Evolutionary conservation across 1,284 basidiomycete species (phyloP).

Genomic region (Austroboletus niveus): DNA sequence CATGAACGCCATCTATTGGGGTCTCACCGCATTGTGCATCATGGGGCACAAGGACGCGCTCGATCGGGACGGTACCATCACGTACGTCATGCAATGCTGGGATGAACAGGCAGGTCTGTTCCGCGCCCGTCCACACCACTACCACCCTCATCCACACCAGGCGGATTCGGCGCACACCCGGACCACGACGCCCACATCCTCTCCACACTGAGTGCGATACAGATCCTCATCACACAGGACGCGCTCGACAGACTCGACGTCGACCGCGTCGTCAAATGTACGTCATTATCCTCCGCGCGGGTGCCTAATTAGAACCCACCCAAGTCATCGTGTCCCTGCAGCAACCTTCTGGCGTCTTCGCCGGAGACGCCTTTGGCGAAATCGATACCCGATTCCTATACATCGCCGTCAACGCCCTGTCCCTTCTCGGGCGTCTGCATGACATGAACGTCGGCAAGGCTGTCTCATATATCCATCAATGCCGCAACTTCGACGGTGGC

Average conservation of each 20-base stretch:
- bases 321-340: slow-evolving; percentile 83
- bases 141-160: slow-evolving; percentile 42
- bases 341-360: slow-evolving; percentile 82
- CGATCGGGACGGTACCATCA: slow-evolving; percentile 79
- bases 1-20: slow-evolving; percentile 98
- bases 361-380: slow-evolving; percentile 90
- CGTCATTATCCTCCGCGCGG: slow-evolving; percentile 3
- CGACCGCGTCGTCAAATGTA: slow-evolving; percentile 75
- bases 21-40: slow-evolving; percentile 81
- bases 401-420: slow-evolving; percentile 80
- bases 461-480: slow-evolving; percentile 71
- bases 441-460: slow-evolving; percentile 65
- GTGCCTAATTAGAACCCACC: neutral
- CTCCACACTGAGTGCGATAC: slow-evolving; percentile 87
- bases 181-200: slow-evolving; percentile 91
- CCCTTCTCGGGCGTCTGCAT: slow-evolving; percentile 73
- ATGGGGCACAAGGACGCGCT: slow-evolving; percentile 80
- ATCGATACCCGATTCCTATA: slow-evolving; percentile 91
- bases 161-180: slow-evolving; percentile 90
- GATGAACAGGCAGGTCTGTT: slow-evolving; percentile 79
- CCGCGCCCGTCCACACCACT: slow-evolving; percentile 1
- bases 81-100: slow-evolving; percentile 94
- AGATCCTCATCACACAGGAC: slow-evolving; percentile 86
- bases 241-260: slow-evolving; percentile 73
- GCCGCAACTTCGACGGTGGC: slow-evolving; percentile 94